Percentiles rank a stretch among this genome's conserved stretches.
Evolutionary conservation across 441 rosid genomes (phyloP).

Genomic region (Biscutella laevigata): DNA sequence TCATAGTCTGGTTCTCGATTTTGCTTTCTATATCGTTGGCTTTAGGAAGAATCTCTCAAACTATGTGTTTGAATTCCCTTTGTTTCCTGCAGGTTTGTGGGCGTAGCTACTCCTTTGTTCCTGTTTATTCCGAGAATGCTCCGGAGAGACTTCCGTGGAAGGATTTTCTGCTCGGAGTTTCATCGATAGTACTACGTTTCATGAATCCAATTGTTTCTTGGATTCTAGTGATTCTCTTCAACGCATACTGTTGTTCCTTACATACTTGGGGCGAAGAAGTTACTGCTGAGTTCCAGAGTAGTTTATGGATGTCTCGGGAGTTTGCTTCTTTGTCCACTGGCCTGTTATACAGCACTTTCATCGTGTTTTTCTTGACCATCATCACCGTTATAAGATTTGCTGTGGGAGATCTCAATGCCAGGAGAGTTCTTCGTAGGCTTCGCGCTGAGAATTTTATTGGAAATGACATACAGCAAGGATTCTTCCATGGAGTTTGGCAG

Average conservation of each 20-base stretch:
- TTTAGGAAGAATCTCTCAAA: not conserved
- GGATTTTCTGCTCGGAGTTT: conserved; percentile 9
- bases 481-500: not conserved
- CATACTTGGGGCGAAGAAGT: not conserved
- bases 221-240: conserved; percentile 15
- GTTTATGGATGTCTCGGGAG: not conserved
- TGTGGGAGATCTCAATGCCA: not conserved
- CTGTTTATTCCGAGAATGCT: conserved; percentile 21
- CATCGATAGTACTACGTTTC: not conserved
- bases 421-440: not conserved
- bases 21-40: not conserved
- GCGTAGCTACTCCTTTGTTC: conserved; percentile 16
- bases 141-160: conserved; percentile 19
- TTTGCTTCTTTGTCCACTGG: not conserved
- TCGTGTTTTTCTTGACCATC: not conserved
- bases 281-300: not conserved
- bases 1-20: not conserved
- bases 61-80: not conserved
- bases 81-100: conserved; percentile 13
- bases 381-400: not conserved
- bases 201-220: conserved; percentile 3
- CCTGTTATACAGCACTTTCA: not conserved
- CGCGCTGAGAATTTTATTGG: not conserved
- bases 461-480: not conserved
- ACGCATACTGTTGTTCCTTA: not conserved